phyloP scores from a whole-genome alignment of 2,329 filamentous ascomycete species.

The Apiospora kogelbergensis region DNA sequence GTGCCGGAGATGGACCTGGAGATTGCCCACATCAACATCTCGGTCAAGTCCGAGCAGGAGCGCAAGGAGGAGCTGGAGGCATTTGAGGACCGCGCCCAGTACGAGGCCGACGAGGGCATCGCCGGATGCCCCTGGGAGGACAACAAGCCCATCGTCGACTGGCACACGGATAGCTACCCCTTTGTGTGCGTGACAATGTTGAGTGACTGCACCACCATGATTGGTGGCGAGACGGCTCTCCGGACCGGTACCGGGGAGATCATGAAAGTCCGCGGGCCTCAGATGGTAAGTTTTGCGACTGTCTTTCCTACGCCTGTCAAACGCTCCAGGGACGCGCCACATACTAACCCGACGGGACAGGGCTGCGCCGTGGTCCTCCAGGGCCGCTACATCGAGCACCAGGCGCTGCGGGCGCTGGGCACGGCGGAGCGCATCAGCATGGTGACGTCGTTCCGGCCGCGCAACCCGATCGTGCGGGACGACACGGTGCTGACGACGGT shows the following conservation, averaged over 20 bases:
- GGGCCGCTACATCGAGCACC: slow-evolving; percentile 66
- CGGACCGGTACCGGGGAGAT: slow-evolving; percentile 52
- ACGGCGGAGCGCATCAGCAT: slow-evolving; percentile 63
- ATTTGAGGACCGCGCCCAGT: slow-evolving; percentile 33
- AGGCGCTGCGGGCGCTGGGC: slow-evolving; percentile 58
- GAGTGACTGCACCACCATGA: slow-evolving; percentile 61
- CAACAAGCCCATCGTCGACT: slow-evolving; percentile 56
- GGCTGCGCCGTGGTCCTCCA: slow-evolving; percentile 65
- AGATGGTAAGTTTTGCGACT: slow-evolving; percentile 56
- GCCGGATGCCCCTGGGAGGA: slow-evolving; percentile 39
- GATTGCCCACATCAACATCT: slow-evolving; percentile 56
- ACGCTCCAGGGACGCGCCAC: too few relatives aligned
- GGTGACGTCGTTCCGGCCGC: slow-evolving; percentile 66
- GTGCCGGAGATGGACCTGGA: slow-evolving; percentile 54
- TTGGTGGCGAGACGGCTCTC: slow-evolving; percentile 65
- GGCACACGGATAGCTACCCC: slow-evolving; percentile 66
- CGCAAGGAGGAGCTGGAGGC: slow-evolving; percentile 41
- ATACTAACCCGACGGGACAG: slow-evolving; percentile 32
- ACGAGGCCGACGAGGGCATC: slow-evolving; percentile 29
- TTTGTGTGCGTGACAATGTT: slow-evolving; percentile 72
- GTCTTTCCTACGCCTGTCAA: slow-evolving; percentile 26
- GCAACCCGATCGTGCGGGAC: slow-evolving; percentile 52
- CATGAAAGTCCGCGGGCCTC: slow-evolving; percentile 58
- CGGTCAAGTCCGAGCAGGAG: slow-evolving; percentile 48
- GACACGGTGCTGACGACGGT: slow-evolving; percentile 62